Percentiles rank a stretch among this genome's conserved stretches.
These are phyloP conservation scores for Byssothecium circinans DNA, from an alignment of 2,329 filamentous ascomycete genomes.

Conservation along the genomic window DNA sequence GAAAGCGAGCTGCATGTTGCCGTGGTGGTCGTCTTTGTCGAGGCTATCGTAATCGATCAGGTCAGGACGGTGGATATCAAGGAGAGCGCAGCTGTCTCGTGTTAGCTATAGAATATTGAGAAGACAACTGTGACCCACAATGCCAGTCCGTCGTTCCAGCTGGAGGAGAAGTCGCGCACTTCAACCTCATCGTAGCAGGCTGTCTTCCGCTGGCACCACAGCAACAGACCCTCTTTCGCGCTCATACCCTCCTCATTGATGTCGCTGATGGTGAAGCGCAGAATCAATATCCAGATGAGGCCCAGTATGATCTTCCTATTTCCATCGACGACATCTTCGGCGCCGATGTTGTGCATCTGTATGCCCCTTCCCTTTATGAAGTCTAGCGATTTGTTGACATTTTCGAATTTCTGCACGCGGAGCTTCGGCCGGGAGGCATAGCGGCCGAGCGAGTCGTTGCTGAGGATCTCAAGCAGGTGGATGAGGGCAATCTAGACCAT, in stretches of 20 bases:
- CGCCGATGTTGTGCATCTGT: slow-evolving; percentile 97
- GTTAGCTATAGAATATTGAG: slow-evolving; percentile 8
- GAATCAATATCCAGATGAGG: slow-evolving; percentile 96
- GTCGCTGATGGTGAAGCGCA: slow-evolving; percentile 96
- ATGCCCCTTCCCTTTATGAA: slow-evolving; percentile 90
- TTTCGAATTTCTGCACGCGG: slow-evolving; percentile 95
- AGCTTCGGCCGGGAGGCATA: slow-evolving; percentile 97
- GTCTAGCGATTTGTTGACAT: slow-evolving; percentile 92
- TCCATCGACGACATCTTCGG: slow-evolving; percentile 96
- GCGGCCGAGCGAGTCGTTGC: slow-evolving; percentile 88
- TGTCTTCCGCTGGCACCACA: slow-evolving; percentile 99
- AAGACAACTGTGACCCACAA: slow-evolving; percentile 55
- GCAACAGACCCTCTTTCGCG: slow-evolving; percentile 88
- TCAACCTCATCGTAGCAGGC: slow-evolving; percentile 98
- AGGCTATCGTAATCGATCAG: slow-evolving; percentile 94
- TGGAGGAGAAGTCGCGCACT: slow-evolving; percentile 89
- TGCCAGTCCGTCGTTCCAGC: slow-evolving; percentile 96
- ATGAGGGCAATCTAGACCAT: slow-evolving; percentile 78
- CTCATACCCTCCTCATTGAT: slow-evolving; percentile 98
- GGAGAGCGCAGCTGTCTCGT: slow-evolving; percentile 68
- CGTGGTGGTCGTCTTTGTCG: slow-evolving; percentile 90
- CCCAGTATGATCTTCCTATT: slow-evolving; percentile 97
- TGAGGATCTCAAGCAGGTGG: slow-evolving; percentile 94
- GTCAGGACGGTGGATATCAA: slow-evolving; percentile 96
- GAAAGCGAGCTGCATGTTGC: slow-evolving; percentile 98